Evolutionary conservation across 1,139 yeast genomes (phyloP), one percentile per base, ranked within the genome.

Genomic region (Taiozyma onychis): DNA sequence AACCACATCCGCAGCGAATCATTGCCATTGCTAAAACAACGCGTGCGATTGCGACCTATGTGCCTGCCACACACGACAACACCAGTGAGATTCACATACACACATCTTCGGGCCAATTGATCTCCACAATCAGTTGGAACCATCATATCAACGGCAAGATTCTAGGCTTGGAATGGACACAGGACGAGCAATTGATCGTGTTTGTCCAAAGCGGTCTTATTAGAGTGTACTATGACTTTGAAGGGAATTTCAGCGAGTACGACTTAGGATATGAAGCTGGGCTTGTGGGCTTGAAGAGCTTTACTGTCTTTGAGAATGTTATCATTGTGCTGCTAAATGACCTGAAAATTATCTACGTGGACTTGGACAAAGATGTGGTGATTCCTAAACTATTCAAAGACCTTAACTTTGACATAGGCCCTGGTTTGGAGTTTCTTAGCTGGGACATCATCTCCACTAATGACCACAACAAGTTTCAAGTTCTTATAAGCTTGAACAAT

Each of bases 191-290:
- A 49, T 71, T 90, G 50, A 68, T 85, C 21, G 78, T 89, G 10
- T 78, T 88, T 0, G 67, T 86, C 32, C 76, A 75, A 41, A 74
- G 75, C 51, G 77, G 89, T 2, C 72, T 73, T 39, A 79, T 78
- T 42, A 71, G 97, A 53, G 71, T 77, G 46, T 91, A 90, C 63
- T 69, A 76, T 46, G 91, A 88, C 57, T 81, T 87, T 54, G 79
- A 79, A 37, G 58, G 60, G 1, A 60, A 58, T 22, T 60, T 60
- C 21, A 51, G 53, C 16, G 63, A 59, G 46, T 21, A 43, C 22
- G 42, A 41, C 13, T 26, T 50, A 13, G 55, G 52, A 1, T 48
- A 45, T 16, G 53, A 51, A 9, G 45, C 50, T 11, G 49, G 48
- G 6, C 21, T 51, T 8, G 48, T 62, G 21, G 55, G 59, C 16